Base-by-base conservation (phyloP, 768 basidiomycete genomes). In the Dentipellis fragilis region DNA sequence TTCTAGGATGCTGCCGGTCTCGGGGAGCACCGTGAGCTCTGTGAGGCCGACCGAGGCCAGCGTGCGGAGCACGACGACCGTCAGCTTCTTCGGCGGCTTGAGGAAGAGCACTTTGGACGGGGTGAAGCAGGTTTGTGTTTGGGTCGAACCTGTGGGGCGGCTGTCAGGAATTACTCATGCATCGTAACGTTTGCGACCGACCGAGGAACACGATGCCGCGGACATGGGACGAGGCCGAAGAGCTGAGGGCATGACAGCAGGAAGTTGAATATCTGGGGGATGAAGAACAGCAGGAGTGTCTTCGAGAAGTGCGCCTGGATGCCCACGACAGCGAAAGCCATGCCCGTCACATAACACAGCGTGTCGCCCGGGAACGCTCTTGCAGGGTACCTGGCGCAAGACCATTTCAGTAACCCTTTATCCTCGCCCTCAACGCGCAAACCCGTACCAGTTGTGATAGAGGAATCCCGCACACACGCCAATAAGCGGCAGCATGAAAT, bases 201-300 rank as follows among this genome's bases (percentile, higher is more conserved):
- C 90, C 81, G 81, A 54, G 96, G 96, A 17, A 99, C 79, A 52
- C 96, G 82, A 71, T 99, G 96, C 50, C 96, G 76, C 5, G 96
- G 96, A 67, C 94, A 97, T 0, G 89, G 86, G 12, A 99, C 89
- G 16, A 99, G 71, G 1, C 91, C 90, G 65, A 98, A 97, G 2
- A 99, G 72, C 66, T 99, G 96, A 10, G 96, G 96, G 62, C 87
- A 89, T 11, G 93, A 95, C 39, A 97, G 75, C 51, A 98, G 54
- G 66, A 99, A 99, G 69, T 99, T 99, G 81, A 97, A 93, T 59
- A 96, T 87, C 68, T 99, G 96, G 4, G 96, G 96, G 49, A 99
- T 78, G 74, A 98, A 98, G 76, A 99, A 98, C 22, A 98, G 73
- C 56, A 97, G 78, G 9, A 99, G 74, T 0, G 96, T 99, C 72